Evolutionary conservation across 805 yeast species (phyloP), one percentile per base, ranked within the genome.

Genomic region (Sugiyamaella smithiae): DNA sequence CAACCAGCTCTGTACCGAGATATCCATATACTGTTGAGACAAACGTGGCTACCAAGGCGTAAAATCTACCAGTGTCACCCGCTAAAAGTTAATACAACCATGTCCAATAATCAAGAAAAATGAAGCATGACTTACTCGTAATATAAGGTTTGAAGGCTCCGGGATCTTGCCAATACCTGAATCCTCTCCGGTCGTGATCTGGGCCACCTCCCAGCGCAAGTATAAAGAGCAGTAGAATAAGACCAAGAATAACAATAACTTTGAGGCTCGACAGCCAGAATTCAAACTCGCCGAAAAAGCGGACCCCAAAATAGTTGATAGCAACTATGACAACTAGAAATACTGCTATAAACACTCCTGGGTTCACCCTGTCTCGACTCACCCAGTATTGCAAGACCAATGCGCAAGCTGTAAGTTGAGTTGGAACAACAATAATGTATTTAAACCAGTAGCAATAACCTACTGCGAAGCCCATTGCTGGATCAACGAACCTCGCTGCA

Each of bases 191-290:
- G 58, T 84, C 89, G 58, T 82, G 83, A 37, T 74, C 72, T 54
- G 91, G 90, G 24, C 82, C 86, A 48, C 93, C 95, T 50, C 95
- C 95, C 20, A 57, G 55, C 68, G 84, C 82, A 52, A 85, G 76
- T 49, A 82, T 68, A 55, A 84, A 74, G 47, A 84, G 69, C 45
- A 84, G 64, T 9, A 86, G 52, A 50, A 86, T 84, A 40, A 85
- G 70, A n/a, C 84, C 89, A 36, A 81, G 54, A 70, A 81, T 77
- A 4, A 86, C 80, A 33, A 80, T 38, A 26, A 85, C 81, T 67
- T 85, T 85, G 57, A 84, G 67, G 24, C 78, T 64, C 2, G 86
- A 79, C 46, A 84, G 69, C 81, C 84, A 73, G 59, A 74, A 81
- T 63, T 66, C 70, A 24, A 71, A 60, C 46, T 67, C 70, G 16